Conservation (phyloP, 805 yeast species). For the Starmerella powellii region DNA sequence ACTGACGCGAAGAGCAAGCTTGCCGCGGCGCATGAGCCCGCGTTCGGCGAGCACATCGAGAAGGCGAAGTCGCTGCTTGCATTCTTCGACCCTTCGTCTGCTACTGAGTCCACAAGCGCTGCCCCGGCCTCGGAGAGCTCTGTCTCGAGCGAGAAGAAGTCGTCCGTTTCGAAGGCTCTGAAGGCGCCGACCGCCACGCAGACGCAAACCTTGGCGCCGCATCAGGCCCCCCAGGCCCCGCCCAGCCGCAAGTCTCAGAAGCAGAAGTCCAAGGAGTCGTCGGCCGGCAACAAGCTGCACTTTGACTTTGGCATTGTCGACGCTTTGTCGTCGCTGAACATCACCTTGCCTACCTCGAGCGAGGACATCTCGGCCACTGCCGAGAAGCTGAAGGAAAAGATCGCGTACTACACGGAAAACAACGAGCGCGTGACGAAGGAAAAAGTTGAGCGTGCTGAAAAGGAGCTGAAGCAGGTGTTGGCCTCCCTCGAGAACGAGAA, state of each 20-base stretch:
- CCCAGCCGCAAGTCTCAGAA: conserved; percentile 34
- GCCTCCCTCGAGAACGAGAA: conserved; percentile 8
- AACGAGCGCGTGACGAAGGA: conserved; percentile 73
- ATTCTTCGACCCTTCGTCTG: conserved; percentile 49
- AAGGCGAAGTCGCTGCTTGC: conserved; percentile 60
- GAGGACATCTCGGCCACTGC: conserved; percentile 60
- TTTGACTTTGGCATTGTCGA: conserved; percentile 73
- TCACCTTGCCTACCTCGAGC: conserved; percentile 63
- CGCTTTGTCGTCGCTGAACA: conserved; percentile 59
- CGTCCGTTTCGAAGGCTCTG: conserved; percentile 11
- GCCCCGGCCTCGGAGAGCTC: conserved; percentile 23
- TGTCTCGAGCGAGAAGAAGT: conserved; percentile 11
- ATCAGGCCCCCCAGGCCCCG: conserved; percentile 29
- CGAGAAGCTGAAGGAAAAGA: conserved; percentile 58
- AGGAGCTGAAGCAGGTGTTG: conserved; percentile 58
- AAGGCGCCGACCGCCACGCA: conserved; percentile 5
- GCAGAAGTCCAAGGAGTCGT: conserved; percentile 30
- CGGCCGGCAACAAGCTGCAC: conserved; percentile 38
- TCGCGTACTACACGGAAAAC: conserved; percentile 51
- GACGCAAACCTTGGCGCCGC: conserved; percentile 2
- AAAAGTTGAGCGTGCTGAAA: conserved; percentile 65
- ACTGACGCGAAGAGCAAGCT: conserved; percentile 59
- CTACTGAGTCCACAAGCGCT: conserved; percentile 23
- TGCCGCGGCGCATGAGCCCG: conserved; percentile 63
- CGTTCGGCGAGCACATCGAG: conserved; percentile 66